phyloP scores from a whole-genome alignment of 2,329 filamentous ascomycete genomes.

The Diaporthe longicolla region DNA sequence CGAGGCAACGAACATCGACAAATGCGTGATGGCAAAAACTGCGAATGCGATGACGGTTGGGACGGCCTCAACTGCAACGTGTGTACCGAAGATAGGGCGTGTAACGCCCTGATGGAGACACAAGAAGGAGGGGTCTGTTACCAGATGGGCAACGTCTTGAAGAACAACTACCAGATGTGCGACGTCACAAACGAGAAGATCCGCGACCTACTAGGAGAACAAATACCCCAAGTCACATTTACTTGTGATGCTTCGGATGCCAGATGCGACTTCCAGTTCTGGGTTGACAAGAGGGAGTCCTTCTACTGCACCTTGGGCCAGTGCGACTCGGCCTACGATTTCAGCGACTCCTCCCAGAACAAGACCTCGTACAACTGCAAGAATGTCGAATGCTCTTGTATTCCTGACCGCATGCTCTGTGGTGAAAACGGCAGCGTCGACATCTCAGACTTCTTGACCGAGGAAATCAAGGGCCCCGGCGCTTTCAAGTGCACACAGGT shows the following conservation, averaged over 20 bases:
- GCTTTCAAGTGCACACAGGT: constrained; percentile 81
- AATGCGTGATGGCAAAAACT: constrained; percentile 78
- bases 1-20: constrained; percentile 81
- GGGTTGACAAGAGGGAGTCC: constrained; percentile 93
- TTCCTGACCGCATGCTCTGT: constrained; percentile 93
- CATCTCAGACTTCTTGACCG: constrained; percentile 87
- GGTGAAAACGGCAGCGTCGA: constrained; percentile 93
- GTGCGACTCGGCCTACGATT: constrained; percentile 81
- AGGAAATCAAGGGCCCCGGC: constrained; percentile 89
- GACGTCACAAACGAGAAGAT: constrained; percentile 98
- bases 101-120: constrained; percentile 88
- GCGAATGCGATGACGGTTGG: constrained; percentile 94
- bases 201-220: constrained; percentile 83
- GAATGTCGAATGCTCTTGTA: constrained; percentile 87
- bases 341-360: constrained; percentile 76
- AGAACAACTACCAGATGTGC: constrained; percentile 97
- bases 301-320: constrained; percentile 94
- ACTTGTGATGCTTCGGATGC: constrained; percentile 82
- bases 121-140: constrained; percentile 91
- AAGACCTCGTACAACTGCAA: constrained; percentile 88
- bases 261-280: constrained; percentile 97
- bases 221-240: constrained; percentile 94
- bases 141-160: constrained; percentile 88
- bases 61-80: constrained; percentile 98
- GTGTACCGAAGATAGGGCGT: constrained; percentile 86